Evolutionary conservation across 306 rosid species (phyloP).

Genomic region (Prunus persica): Prunus_persica_NCBIv2 NC_034009.1:41099001-41099500

Average conservation of each 20-base stretch:
- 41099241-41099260: not conserved
- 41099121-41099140: no score
- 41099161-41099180: not conserved
- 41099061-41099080: not conserved
- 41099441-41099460: conserved; percentile 1
- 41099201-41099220: not conserved
- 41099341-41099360: conserved; percentile 4
- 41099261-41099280: not conserved
- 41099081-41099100: not conserved
- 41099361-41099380: conserved; percentile 11
- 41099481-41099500: conserved; percentile 12
- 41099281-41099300: not conserved
- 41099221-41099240: not conserved
- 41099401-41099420: conserved; percentile 7
- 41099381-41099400: not conserved
- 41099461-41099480: not conserved
- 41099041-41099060: not conserved
- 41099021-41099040: not conserved
- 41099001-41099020: not conserved
- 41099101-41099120: no score
- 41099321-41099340: not conserved
- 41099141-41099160: no score
- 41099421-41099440: conserved; percentile 5
- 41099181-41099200: not conserved
- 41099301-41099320: not conserved